Evolutionary conservation across 108 stramenopile genomes (phyloP).

Genomic region (Skeletonema tropicum): DNA sequence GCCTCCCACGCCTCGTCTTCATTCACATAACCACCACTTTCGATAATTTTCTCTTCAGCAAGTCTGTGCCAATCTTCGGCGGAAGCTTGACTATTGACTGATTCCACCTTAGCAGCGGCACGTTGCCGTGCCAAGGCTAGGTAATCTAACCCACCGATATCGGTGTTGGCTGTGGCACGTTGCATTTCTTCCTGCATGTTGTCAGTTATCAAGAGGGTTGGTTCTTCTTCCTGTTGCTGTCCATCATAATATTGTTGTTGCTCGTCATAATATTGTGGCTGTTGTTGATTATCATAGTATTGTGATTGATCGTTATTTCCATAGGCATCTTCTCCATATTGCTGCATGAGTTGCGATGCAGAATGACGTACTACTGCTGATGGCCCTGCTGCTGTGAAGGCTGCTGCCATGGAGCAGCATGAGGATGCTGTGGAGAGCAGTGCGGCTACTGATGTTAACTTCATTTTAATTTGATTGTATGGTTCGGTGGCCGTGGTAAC

Average conservation of each 20-base stretch:
- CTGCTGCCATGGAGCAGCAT: neutral
- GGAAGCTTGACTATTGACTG: conserved; percentile 19
- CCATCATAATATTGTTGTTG: neutral
- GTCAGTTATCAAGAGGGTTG: conserved; percentile 21
- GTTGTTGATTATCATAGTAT: neutral
- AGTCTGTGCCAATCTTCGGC: conserved; percentile 35
- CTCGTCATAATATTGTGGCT: neutral
- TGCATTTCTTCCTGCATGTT: conserved; percentile 32
- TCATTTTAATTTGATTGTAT: neutral
- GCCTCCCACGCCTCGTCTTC: conserved; percentile 39
- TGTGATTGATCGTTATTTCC: neutral
- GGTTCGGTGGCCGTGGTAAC: no score
- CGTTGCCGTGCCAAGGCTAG: conserved; percentile 34
- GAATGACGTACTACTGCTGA: neutral
- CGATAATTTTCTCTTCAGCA: conserved; percentile 14
- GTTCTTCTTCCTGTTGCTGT: conserved; percentile 10
- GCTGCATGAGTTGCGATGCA: conserved; percentile 1
- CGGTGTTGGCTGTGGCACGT: conserved; percentile 15
- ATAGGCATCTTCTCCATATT: neutral
- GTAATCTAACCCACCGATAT: conserved; percentile 28
- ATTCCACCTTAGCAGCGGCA: conserved; percentile 26
- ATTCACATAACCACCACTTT: conserved; percentile 1
- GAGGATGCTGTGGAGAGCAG: conserved; percentile 5
- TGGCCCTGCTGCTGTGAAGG: neutral
- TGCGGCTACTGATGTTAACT: neutral